Evolutionary conservation across 2,329 filamentous ascomycete species (phyloP).

Genomic region (Penicillium oxalicum): DNA sequence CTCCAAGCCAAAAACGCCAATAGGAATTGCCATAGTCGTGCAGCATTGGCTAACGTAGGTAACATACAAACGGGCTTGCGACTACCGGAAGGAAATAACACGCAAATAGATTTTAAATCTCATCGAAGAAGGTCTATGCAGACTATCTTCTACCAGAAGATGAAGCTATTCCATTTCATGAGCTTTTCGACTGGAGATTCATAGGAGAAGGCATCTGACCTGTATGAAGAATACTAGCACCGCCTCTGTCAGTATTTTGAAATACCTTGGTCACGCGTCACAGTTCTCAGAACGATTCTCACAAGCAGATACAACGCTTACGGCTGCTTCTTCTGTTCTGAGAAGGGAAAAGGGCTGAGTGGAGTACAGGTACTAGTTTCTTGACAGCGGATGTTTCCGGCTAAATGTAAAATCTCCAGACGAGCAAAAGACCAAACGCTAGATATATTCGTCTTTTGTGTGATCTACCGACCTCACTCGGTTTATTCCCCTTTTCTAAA

Average conservation of each 20-base stretch:
- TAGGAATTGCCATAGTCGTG: slow-evolving; percentile 21
- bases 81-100: slow-evolving; percentile 1
- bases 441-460: slow-evolving; percentile 17
- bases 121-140: slow-evolving; percentile 20
- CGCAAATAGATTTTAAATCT: slow-evolving; percentile 20
- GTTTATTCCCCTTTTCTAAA: slow-evolving; percentile 16
- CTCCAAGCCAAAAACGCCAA: slow-evolving; percentile 20
- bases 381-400: slow-evolving; percentile 3
- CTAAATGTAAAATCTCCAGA: slow-evolving; percentile 15
- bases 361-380: slow-evolving; percentile 2
- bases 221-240: slow-evolving; percentile 22
- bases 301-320: slow-evolving; percentile 23
- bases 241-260: slow-evolving; percentile 20
- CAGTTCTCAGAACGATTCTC: slow-evolving; percentile 13
- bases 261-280: slow-evolving; percentile 15
- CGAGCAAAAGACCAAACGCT: slow-evolving; percentile 21
- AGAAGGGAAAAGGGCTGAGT: slow-evolving; percentile 5
- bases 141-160: slow-evolving; percentile 8
- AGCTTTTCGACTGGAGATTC: slow-evolving; percentile 25
- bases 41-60: slow-evolving; percentile 17
- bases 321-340: slow-evolving; percentile 1
- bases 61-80: not conserved
- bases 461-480: slow-evolving; percentile 21
- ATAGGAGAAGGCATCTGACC: slow-evolving; percentile 18
- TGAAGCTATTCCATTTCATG: not conserved